Conservation (phyloP, 140 eudicot genomes). For the Cichorium intybus region DNA sequence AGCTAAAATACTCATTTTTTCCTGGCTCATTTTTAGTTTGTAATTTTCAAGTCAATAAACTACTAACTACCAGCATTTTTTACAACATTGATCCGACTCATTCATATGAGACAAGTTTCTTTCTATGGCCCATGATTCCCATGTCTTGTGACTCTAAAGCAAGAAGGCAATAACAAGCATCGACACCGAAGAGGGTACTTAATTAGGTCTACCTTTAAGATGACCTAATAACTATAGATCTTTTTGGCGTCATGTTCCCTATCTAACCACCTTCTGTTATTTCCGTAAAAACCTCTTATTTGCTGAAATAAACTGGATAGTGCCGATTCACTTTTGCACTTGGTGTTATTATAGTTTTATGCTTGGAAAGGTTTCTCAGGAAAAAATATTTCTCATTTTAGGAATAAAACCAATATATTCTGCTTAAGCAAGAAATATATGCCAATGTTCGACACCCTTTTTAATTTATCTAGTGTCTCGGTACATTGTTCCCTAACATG, state of each 20-base stretch:
- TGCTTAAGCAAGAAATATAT: neutral
- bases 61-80: too few relatives aligned
- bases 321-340: slow-evolving; percentile 1
- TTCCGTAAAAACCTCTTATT: neutral
- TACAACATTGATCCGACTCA: too few relatives aligned
- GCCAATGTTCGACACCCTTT: neutral
- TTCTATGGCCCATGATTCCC: neutral
- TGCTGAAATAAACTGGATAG: neutral
- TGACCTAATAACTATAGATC: neutral
- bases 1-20: too few relatives aligned
- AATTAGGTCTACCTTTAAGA: neutral
- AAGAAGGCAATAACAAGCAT: slow-evolving; percentile 3
- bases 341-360: neutral
- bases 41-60: too few relatives aligned
- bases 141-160: neutral
- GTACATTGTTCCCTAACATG: neutral
- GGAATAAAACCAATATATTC: neutral
- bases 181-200: neutral
- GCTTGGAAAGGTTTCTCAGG: neutral
- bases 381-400: neutral
- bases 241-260: neutral
- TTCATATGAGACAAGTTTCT: neutral
- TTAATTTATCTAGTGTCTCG: neutral
- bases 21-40: too few relatives aligned
- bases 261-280: neutral